Base-by-base conservation (phyloP, 1,284 basidiomycete species). In the Wolfiporia cocos region DNA sequence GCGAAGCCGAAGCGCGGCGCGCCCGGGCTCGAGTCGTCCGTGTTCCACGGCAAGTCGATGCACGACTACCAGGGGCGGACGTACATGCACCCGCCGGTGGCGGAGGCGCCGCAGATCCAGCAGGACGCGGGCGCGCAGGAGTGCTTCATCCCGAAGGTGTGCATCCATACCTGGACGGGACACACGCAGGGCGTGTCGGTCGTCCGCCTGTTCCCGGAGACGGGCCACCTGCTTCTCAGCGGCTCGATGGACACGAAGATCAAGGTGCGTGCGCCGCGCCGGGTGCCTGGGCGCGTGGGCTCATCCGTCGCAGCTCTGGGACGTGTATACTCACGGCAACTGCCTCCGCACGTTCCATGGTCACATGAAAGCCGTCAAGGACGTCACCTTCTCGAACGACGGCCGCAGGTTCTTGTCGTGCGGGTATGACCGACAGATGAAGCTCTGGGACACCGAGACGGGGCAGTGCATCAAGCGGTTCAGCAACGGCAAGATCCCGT, bases 391-490 rank as follows among this genome's bases (percentile, higher is more conserved):
- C 66, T 92, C 92, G 46, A 95, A 95, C 60, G 87, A 92, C 51
- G 96, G 96, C 1, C 75, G 76, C 23, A 76, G 75, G 51, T 99
- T 99, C 70, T 64, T 99, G 37, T 96, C 92, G 6, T 92, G 94
- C 47, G 86, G 82, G 24, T 99, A 96, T 57, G 96, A 99, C 64
- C 82, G 92, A 40, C 87, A 92, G 59, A 92, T 99, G 79, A 99
- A 99, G 67, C 73, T 98, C 6, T 99, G 96, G 96, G 94, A 99
- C 58, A 98, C 96, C 15, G 96, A 99, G 68, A 98, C 96, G 0
- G 95, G 91, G 1, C 87, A 94, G 66, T 98, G 95, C 67, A 68
- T 97, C 47, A 88, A 94, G 62, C 88, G 93, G 4, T 98, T 98
- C 67, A 86, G 86, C 49, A 97, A 96, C 58, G 94, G 93, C 49